These are phyloP conservation scores for Metschnikowia kunwiensis DNA, from an alignment of 805 yeast species.

Conservation along the genomic window DNA sequence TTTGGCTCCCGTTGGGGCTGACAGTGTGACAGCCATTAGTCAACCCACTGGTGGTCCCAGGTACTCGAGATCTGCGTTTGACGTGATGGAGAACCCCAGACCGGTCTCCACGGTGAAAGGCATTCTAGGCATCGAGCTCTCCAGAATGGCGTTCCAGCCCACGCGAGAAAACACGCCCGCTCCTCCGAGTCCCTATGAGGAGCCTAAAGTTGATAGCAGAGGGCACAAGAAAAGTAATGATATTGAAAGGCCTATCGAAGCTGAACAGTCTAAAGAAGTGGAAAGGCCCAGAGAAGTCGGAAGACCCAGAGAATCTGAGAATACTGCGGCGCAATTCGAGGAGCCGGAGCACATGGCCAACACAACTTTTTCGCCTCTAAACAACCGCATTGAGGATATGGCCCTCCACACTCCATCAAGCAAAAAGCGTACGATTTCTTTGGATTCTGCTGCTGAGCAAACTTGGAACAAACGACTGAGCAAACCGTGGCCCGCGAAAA, in stretches of 20 bases:
- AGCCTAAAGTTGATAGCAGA: no score
- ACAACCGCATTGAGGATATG: slow-evolving; percentile 11
- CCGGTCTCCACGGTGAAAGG: slow-evolving; percentile 17
- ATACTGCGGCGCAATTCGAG: not conserved
- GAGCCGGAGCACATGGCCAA: not conserved
- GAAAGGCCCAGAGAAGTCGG: not conserved
- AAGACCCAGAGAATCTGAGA: no score
- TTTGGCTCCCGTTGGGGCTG: no score
- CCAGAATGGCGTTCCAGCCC: slow-evolving; percentile 6
- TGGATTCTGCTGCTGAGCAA: slow-evolving; percentile 1
- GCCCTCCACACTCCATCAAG: slow-evolving; percentile 11
- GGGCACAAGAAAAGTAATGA: no score
- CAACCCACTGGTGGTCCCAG: slow-evolving; percentile 1
- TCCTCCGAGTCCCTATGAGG: not conserved
- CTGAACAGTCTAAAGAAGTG: no score
- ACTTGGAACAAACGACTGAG: slow-evolving; percentile 15
- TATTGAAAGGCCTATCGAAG: no score
- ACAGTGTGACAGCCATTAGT: no score
- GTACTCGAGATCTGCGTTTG: slow-evolving; percentile 20
- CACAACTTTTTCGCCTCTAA: slow-evolving; percentile 20
- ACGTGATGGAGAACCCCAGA: not conserved
- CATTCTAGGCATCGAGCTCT: slow-evolving; percentile 22
- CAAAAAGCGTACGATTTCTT: slow-evolving; percentile 14
- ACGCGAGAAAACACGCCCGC: slow-evolving; percentile 2
- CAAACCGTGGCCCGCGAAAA: slow-evolving; percentile 9